Base-by-base conservation (phyloP, 2,329 filamentous ascomycete species). In the Verticillium klebahnii region DNA sequence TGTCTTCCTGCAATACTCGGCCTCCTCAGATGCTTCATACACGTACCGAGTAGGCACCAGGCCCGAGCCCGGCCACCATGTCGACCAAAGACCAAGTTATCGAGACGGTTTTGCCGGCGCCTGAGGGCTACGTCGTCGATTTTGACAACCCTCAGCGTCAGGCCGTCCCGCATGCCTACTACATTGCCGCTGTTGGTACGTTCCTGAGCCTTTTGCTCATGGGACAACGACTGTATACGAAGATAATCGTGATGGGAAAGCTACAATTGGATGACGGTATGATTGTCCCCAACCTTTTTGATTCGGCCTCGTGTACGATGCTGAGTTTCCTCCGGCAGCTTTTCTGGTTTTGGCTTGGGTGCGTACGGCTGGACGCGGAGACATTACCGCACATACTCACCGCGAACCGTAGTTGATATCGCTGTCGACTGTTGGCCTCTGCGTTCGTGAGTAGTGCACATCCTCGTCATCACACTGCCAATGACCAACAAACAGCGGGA, bases 191-290 rank as follows among this genome's bases (percentile, higher is more conserved):
- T 7, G 65, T 63, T 19, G 67, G 62, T 17, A 55, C 68, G 14
- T 61, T 64, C 37, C 37, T 6, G 62, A 63, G 1, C 50, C 57
- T 0, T 55, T 70, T 5, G 65, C 67, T 1, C 32, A 17, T 70
- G 15, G 5, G 39, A 3, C 69, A 70, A 39, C 56, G 68, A 9
- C 60, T 66, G 1, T 70, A 69, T 54, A 74, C 72, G 5, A 74
- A 73, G 60, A 55, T 72, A 0, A 71, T 58, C 25, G 56, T 70
- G 11, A 61, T 65, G 1, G 66, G 63, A 11, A 67, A 67, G 8
- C 37, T 70, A 1, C 60, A 64, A 11, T 11, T 67, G 5, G 68
- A 70, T 15, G 69, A 70, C 60, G 62, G 68, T 69, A 59, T 29
- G 29, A 29, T 29, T 29, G 29, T 29, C 29, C 29, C 29, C 29